Conservation (phyloP, 2,329 filamentous ascomycete species). For the Didymella keratinophila region DNA sequence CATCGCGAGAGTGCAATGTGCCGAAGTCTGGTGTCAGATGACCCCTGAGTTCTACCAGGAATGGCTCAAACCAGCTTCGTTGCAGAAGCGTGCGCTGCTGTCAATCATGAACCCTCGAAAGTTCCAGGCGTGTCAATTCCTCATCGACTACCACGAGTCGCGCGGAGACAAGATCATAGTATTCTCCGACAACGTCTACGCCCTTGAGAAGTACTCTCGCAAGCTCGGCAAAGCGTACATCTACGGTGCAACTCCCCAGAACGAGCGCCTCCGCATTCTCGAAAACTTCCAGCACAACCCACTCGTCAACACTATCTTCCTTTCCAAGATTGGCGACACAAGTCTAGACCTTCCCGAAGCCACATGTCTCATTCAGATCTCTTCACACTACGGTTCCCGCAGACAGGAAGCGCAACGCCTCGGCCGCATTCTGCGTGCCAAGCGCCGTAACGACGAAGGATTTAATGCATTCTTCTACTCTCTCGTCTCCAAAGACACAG, state of each 20-base stretch:
- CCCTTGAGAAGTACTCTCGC: slow-evolving; percentile 82
- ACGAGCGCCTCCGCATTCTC: slow-evolving; percentile 84
- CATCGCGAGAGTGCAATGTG: slow-evolving; percentile 96
- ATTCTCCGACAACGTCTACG: slow-evolving; percentile 97
- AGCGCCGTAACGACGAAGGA: slow-evolving; percentile 94
- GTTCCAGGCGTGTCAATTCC: slow-evolving; percentile 94
- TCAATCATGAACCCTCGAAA: slow-evolving; percentile 99
- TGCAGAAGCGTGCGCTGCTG: slow-evolving; percentile 72
- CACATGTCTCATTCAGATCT: slow-evolving; percentile 96
- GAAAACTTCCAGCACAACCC: slow-evolving; percentile 96
- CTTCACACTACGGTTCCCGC: slow-evolving; percentile 94
- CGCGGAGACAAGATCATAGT: slow-evolving; percentile 98
- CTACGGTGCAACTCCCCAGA: slow-evolving; percentile 85
- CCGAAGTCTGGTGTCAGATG: slow-evolving; percentile 99
- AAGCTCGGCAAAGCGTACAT: slow-evolving; percentile 90
- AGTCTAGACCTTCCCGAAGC: slow-evolving; percentile 97
- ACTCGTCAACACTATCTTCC: slow-evolving; percentile 87
- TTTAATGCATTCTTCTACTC: slow-evolving; percentile 99
- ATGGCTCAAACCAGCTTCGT: slow-evolving; percentile 74
- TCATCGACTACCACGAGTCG: slow-evolving; percentile 97
- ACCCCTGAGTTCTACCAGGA: slow-evolving; percentile 97
- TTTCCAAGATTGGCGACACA: slow-evolving; percentile 97
- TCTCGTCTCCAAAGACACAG: slow-evolving; percentile 94
- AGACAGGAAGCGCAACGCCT: slow-evolving; percentile 95
- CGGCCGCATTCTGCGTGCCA: slow-evolving; percentile 91